A percentile compares a stretch with the other conserved stretches of the same genome.
These are phyloP conservation scores for Hyaloscypha variabilis DNA, from an alignment of 495 filamentous ascomycete species.

Conservation along the genomic window DNA sequence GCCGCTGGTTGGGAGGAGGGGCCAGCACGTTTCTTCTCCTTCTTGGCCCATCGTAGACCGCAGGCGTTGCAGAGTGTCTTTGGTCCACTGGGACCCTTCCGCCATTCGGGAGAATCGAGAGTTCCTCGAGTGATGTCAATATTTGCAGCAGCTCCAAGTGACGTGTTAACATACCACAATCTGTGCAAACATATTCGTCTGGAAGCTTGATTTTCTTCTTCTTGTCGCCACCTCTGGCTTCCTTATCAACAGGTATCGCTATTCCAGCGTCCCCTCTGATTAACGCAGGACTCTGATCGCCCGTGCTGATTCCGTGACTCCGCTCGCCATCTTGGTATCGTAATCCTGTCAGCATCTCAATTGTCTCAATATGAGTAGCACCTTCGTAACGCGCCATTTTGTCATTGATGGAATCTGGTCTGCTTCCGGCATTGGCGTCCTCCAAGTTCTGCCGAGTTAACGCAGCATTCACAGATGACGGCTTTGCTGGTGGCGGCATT, in stretches of 20 bases:
- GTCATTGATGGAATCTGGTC: conserved; percentile 73
- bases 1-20: conserved; percentile 7
- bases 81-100: conserved; percentile 90
- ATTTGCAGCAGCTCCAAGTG: background rate
- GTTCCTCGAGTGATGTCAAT: conserved; percentile 49
- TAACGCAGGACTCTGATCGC: conserved; percentile 73
- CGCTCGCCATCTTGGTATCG: conserved; percentile 88
- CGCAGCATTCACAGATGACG: conserved; percentile 58
- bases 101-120: conserved; percentile 93
- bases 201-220: conserved; percentile 86
- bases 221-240: conserved; percentile 69
- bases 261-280: conserved; percentile 87
- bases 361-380: conserved; percentile 77
- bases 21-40: conserved; percentile 63
- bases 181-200: conserved; percentile 94
- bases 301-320: conserved; percentile 86
- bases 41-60: conserved; percentile 84
- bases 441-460: conserved; percentile 81
- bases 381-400: conserved; percentile 78
- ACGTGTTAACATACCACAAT: conserved; percentile 67
- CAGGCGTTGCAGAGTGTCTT: conserved; percentile 98
- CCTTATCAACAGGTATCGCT: conserved; percentile 77
- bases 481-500: conserved; percentile 76
- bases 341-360: conserved; percentile 92
- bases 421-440: conserved; percentile 67